Conservation (phyloP, 2,329 filamentous ascomycete species). For the Coniochaeta sp. region DNA sequence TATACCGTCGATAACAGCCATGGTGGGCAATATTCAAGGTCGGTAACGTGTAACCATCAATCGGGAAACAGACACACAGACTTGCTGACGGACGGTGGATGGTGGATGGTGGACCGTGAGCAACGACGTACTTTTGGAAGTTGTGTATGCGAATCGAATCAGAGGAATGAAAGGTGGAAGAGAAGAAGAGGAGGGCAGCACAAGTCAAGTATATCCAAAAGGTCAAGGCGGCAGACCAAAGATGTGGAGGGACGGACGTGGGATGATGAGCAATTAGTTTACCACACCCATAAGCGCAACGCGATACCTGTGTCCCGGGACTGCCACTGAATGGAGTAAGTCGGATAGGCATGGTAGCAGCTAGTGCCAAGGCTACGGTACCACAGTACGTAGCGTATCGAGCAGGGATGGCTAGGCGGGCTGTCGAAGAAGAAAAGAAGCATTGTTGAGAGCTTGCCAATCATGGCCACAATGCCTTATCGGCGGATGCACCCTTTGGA, state of each 20-base stretch:
- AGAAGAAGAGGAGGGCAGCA: background rate
- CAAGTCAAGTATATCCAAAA: background rate
- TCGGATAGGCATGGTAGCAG: too few species aligned
- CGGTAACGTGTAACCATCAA: background rate
- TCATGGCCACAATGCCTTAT: background rate
- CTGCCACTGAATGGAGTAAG: background rate
- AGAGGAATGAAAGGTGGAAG: background rate
- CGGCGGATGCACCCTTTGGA: background rate
- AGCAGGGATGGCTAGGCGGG: background rate
- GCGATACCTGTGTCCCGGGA: background rate
- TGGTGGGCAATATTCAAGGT: slow-evolving; percentile 9
- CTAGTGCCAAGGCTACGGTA: background rate
- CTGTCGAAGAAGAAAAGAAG: background rate
- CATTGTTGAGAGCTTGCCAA: background rate
- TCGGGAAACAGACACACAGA: background rate
- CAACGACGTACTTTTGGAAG: background rate
- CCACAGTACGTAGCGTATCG: background rate
- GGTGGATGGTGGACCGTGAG: background rate
- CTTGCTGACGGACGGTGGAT: background rate
- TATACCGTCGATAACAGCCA: slow-evolving; percentile 28
- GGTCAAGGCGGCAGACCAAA: background rate
- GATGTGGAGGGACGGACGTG: background rate
- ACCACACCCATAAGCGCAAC: background rate
- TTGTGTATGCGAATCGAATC: background rate
- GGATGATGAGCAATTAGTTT: slow-evolving; percentile 1